Percentiles rank a stretch among this genome's conserved stretches.
These are phyloP conservation scores for Baorangia bicolor DNA, from an alignment of 768 basidiomycete species.

Conservation along the genomic window DNA sequence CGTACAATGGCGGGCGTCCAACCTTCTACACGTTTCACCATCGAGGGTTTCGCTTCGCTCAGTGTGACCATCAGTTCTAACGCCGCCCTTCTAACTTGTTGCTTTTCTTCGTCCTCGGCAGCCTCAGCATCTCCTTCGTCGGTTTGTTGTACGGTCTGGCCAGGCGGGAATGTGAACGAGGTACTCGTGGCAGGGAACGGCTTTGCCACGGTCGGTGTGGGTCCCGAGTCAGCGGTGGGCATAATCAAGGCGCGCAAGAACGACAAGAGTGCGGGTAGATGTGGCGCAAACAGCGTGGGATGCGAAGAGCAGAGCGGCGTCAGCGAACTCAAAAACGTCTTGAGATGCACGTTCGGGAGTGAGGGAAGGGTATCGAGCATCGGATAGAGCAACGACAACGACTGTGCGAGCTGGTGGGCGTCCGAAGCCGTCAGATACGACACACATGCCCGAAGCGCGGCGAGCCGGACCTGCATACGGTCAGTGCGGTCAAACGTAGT, in stretches of 20 bases:
- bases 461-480: constrained; percentile 59
- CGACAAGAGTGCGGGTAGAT: constrained; percentile 62
- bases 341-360: constrained; percentile 53
- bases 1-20: constrained; percentile 73
- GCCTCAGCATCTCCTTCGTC: constrained; percentile 36
- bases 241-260: constrained; percentile 75
- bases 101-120: constrained; percentile 61
- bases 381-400: constrained; percentile 58
- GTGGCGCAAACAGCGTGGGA: constrained; percentile 71
- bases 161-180: constrained; percentile 43
- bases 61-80: constrained; percentile 83
- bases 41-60: constrained; percentile 68
- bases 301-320: constrained; percentile 69
- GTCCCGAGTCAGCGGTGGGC: constrained; percentile 53
- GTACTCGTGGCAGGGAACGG: constrained; percentile 37
- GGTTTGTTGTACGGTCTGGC: constrained; percentile 27
- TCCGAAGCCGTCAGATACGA: constrained; percentile 69
- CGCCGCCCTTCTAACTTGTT: constrained; percentile 68
- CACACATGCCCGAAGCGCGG: constrained; percentile 67
- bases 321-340: constrained; percentile 64
- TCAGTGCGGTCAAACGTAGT: background rate
- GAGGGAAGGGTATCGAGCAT: constrained; percentile 74
- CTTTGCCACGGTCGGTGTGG: constrained; percentile 52
- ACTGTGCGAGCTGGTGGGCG: constrained; percentile 57
- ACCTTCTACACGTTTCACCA: constrained; percentile 65